Base-by-base conservation (phyloP, 768 basidiomycete species). In the Ramaria sp. region DNA sequence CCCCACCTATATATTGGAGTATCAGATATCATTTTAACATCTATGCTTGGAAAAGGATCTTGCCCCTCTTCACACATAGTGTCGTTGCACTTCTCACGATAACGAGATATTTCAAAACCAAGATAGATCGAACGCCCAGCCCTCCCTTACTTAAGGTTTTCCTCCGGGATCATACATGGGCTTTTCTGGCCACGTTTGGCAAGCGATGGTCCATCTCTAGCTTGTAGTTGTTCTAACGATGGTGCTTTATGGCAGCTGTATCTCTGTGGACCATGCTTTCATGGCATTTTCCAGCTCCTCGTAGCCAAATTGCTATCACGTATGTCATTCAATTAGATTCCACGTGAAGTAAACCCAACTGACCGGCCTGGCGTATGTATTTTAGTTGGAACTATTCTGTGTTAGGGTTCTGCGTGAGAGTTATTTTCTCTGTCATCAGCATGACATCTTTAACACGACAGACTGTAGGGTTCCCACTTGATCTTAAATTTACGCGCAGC, bases 321-420 rank as follows among this genome's bases (percentile, higher is more conserved):
- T 53, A 53, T 9, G 38, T 53, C 27, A 33, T 3, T 17, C 22
- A 19, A n/a, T 53, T 4, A 15, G 20, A 13, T 33, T 20, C 11
- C 1, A 2, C 10, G 3, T 53, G 27, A 27, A 2, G 17, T 31
- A 6, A 41, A 51, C 50, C n/a, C 3, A 11, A 20, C 9, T 24
- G 30, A n/a, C 34, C 22, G n/a, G 13, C 13, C 3, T 7, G 7
- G 1, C 17, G 9, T 34, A 22, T 24, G 37, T 42, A 53, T 3
- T 17, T 53, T 53, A 53, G 52, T 17, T 53, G 52, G 52, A 53
- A 20, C 12, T 53, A 53, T 53, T 53, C 52, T 17, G 52, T 53
- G 9, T 20, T 53, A 13, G 52, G 52, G 20, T 41, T 53, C 38
- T 38, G 37, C 37, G 52, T 53, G 34, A 37, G 34, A 15, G 19